Percentiles rank a stretch among this genome's conserved stretches.
Evolutionary conservation across 2,329 filamentous ascomycete genomes (phyloP).

Genomic region (Fusarium cicatricum): DNA sequence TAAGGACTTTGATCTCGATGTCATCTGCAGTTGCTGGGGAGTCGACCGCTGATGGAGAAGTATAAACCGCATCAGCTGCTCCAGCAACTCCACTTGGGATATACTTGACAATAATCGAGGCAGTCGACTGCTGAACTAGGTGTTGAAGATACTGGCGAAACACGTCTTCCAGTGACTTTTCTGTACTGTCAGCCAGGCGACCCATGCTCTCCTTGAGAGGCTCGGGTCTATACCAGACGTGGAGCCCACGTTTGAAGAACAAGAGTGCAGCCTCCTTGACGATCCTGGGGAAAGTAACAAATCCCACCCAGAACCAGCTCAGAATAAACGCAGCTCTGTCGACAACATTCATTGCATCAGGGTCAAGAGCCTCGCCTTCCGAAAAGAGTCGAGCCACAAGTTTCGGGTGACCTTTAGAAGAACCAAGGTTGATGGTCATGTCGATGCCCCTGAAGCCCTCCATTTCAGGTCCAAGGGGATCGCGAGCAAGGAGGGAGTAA

Average conservation of each 20-base stretch:
- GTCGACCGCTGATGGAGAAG: conserved; percentile 42
- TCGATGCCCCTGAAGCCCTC: conserved; percentile 56
- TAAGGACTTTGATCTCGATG: conserved; percentile 66
- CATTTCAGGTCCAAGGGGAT: conserved; percentile 53
- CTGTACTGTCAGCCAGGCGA: conserved; percentile 59
- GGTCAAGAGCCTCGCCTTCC: conserved; percentile 58
- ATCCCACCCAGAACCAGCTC: conserved; percentile 73
- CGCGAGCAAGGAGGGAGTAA: conserved; percentile 60
- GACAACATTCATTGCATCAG: conserved; percentile 52
- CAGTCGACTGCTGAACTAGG: conserved; percentile 57
- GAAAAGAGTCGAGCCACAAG: conserved; percentile 69
- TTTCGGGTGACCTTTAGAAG: conserved; percentile 67
- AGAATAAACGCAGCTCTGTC: conserved; percentile 58
- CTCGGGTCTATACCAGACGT: conserved; percentile 73
- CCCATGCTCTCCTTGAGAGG: conserved; percentile 64
- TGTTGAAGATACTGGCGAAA: conserved; percentile 59
- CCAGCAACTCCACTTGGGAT: conserved; percentile 58
- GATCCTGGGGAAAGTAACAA: conserved; percentile 72
- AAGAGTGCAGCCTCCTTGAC: conserved; percentile 66
- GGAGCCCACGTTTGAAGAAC: conserved; percentile 64
- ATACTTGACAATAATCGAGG: conserved; percentile 61
- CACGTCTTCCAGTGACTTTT: conserved; percentile 55
- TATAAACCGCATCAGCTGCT: conserved; percentile 49
- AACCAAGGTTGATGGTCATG: conserved; percentile 67
- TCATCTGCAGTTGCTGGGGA: conserved; percentile 41